These are phyloP conservation scores for Vitis riparia DNA, from an alignment of 164 flowering plant species.

Conservation along the genomic window DNA sequence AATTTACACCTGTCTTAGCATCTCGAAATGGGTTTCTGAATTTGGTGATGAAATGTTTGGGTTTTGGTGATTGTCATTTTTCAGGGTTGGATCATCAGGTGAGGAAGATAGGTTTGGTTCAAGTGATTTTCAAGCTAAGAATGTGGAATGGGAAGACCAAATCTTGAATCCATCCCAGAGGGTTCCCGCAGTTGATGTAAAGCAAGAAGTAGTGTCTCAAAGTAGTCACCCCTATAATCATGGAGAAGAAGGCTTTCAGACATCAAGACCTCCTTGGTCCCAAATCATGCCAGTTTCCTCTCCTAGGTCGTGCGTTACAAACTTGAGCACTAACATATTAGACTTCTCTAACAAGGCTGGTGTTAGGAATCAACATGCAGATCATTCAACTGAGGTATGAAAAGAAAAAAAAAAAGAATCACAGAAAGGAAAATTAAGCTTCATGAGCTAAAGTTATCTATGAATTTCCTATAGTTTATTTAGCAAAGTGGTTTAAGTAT, in stretches of 20 bases:
- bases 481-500: no score
- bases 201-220: conserved; percentile 20
- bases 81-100: conserved; percentile 33
- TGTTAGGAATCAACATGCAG: conserved; percentile 16
- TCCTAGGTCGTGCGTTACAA: conserved; percentile 34
- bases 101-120: conserved; percentile 22
- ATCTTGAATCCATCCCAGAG: conserved; percentile 18
- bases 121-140: conserved; percentile 21
- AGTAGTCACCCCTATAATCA: conserved; percentile 6
- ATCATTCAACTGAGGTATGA: conserved; percentile 36
- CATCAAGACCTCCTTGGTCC: conserved; percentile 22
- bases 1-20: background rate
- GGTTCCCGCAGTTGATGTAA: conserved; percentile 13
- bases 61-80: conserved; percentile 4
- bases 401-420: background rate
- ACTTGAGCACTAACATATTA: conserved; percentile 23
- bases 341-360: conserved; percentile 33
- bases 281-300: conserved; percentile 30
- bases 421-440: no score
- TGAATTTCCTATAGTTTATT: no score
- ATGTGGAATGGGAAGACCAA: conserved; percentile 32
- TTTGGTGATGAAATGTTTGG: conserved; percentile 8
- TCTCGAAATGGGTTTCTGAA: background rate
- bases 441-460: no score
- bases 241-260: conserved; percentile 21